Evolutionary conservation across 768 basidiomycete species (phyloP), one percentile per base, ranked within the genome.

Genomic region (Mycena vitilis): DNA sequence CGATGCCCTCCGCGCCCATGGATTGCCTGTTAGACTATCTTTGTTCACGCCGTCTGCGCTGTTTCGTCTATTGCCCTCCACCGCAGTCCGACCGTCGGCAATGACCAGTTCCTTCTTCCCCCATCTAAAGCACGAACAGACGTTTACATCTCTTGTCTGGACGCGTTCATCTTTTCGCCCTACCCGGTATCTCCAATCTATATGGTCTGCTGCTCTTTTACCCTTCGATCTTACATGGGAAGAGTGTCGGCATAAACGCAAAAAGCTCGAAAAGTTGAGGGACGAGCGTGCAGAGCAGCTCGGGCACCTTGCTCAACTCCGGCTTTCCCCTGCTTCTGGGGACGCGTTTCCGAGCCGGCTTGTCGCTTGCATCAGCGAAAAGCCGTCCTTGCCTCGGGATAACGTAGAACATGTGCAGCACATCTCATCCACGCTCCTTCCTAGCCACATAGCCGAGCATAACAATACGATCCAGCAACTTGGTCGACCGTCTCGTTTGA

Each of bases 221-320:
- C 94, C 94, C 0, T 77, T 93, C 36, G 82, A 86, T 55, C 83
- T 94, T 30, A 82, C 88, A 2, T 82, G 86, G 20, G 88, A 91
- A 63, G 95, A 96, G 77, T 92, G 91, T 74, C 78, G 77, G 25
- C 78, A 85, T 64, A 91, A 91, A 69, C 85, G 88, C 18, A 81
- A 80, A 51, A 82, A 85, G 53, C 82, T 95, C 18, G 86, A 91
- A 66, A 84, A 77, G 34, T 82, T 93, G 3, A 85, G 94, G 15
- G 87, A 96, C 72, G 84, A 88, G 70, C 84, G 88, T 5, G 94
- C 94, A 0, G 83, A 89, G 70, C 79, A 83, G 9, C 84, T 96
- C 5, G 95, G 95, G 1, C 76, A 78, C 4, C 83, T 96, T 8
- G 82, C 89, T 1, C 82, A 81, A 48, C 81, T 88, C 74, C 85